Conservation (phyloP, 345 rosid genomes). For the Excoecaria cochinchinensis region DNA sequence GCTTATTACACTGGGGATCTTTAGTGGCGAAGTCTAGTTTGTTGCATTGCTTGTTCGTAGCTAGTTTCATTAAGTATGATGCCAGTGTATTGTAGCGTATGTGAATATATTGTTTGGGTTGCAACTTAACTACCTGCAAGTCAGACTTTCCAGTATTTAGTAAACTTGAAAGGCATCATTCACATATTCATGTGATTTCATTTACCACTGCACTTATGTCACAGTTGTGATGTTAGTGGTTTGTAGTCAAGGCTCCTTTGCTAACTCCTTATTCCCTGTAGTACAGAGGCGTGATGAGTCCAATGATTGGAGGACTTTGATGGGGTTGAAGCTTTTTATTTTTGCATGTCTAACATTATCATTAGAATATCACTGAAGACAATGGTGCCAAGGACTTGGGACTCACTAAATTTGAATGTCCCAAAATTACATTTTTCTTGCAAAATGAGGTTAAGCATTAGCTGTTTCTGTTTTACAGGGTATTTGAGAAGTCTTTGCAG, state of each 20-base stretch:
- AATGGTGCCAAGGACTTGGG: not conserved
- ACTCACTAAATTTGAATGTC: not conserved
- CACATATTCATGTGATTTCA: not conserved
- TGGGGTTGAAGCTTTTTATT: not conserved
- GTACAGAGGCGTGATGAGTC: not conserved
- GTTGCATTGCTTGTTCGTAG: not conserved
- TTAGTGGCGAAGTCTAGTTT: not conserved
- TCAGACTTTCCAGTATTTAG: not conserved
- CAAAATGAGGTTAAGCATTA: conserved; percentile 4
- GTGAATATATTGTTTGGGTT: not conserved
- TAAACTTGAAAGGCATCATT: not conserved
- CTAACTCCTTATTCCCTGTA: not conserved
- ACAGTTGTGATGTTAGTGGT: not conserved
- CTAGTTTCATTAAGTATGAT: not conserved
- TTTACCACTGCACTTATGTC: not conserved
- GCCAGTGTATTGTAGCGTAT: not conserved
- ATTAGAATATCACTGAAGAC: not conserved
- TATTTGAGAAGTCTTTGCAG: conserved; percentile 97
- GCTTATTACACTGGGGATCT: no score
- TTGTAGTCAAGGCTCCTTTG: not conserved
- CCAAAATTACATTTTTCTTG: not conserved
- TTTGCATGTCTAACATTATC: not conserved
- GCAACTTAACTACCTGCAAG: not conserved
- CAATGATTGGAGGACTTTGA: not conserved
- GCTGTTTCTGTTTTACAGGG: conserved; percentile 46